These are phyloP conservation scores for Xylaria multiplex DNA, from an alignment of 2,329 filamentous ascomycete species.

Conservation along the genomic window DNA sequence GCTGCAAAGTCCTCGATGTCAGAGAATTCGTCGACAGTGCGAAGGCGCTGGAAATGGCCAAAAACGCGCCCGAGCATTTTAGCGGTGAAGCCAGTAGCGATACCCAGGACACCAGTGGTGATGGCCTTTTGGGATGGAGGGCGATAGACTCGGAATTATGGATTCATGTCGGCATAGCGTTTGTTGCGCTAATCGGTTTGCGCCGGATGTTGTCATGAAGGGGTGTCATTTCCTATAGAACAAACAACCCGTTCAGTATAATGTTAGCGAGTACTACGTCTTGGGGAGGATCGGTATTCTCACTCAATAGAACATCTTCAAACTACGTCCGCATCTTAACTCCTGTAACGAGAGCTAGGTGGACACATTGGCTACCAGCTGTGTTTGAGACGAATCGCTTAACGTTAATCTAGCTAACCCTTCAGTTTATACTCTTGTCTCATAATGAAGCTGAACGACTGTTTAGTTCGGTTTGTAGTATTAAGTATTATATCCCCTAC, in stretches of 20 bases:
- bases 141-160: not conserved
- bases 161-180: slow-evolving; percentile 12
- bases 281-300: not conserved
- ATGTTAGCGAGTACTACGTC: not conserved
- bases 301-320: not conserved
- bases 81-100: slow-evolving; percentile 20
- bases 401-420: not conserved
- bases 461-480: not conserved
- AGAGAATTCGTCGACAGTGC: slow-evolving; percentile 56
- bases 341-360: no score
- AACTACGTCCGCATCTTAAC: no score
- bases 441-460: not conserved
- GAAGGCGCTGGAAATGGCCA: slow-evolving; percentile 52
- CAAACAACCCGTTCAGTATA: not conserved
- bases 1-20: slow-evolving; percentile 42
- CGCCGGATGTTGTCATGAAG: slow-evolving; percentile 8
- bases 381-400: not conserved
- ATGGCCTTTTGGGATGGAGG: not conserved
- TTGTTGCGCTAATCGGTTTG: slow-evolving; percentile 5
- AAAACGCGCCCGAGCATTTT: slow-evolving; percentile 48
- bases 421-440: not conserved
- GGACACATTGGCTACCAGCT: no score
- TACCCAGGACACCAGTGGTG: not conserved
- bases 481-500: not conserved
- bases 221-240: not conserved